These are phyloP conservation scores for Phaeosphaeria sp. DNA, from an alignment of 2,329 filamentous ascomycete species.

Conservation along the genomic window DNA sequence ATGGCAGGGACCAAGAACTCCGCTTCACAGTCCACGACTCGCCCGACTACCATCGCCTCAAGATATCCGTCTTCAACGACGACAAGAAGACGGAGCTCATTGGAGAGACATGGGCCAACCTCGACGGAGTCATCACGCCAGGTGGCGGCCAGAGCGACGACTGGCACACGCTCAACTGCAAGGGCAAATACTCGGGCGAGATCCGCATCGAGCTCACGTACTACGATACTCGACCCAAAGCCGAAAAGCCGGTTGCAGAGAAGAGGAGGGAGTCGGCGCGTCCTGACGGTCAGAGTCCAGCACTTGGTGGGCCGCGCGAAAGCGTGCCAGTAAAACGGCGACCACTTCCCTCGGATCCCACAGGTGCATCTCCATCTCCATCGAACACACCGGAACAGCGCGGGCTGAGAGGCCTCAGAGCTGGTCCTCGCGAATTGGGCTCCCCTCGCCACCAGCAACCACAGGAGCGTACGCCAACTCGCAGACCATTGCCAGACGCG, in stretches of 20 bases:
- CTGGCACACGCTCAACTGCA: constrained; percentile 88
- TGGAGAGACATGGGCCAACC: constrained; percentile 88
- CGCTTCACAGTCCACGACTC: constrained; percentile 96
- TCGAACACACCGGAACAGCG: constrained; percentile 38
- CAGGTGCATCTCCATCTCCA: constrained; percentile 54
- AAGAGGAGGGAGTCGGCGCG: constrained; percentile 57
- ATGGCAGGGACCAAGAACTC: constrained; percentile 89
- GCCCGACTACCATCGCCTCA: constrained; percentile 93
- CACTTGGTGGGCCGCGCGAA: constrained; percentile 58
- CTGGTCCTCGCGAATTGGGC: constrained; percentile 43
- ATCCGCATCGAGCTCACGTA: constrained; percentile 94
- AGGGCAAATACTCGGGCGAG: constrained; percentile 94
- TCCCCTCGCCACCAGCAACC: constrained; percentile 41
- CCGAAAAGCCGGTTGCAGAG: constrained; percentile 68
- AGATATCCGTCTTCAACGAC: constrained; percentile 96
- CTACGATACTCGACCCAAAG: constrained; percentile 87
- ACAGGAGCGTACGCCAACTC: constrained; percentile 30
- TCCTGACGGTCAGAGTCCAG: constrained; percentile 45
- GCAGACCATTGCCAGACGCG: constrained; percentile 37
- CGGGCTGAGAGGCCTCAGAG: constrained; percentile 34
- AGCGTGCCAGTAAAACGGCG: constrained; percentile 76
- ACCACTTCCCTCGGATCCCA: constrained; percentile 81
- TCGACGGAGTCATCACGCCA: constrained; percentile 78
- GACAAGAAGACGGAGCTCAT: constrained; percentile 98
- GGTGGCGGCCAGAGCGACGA: constrained; percentile 93